phyloP scores from a whole-genome alignment of 805 yeast species.

The Lachancea dasiensis region DNA sequence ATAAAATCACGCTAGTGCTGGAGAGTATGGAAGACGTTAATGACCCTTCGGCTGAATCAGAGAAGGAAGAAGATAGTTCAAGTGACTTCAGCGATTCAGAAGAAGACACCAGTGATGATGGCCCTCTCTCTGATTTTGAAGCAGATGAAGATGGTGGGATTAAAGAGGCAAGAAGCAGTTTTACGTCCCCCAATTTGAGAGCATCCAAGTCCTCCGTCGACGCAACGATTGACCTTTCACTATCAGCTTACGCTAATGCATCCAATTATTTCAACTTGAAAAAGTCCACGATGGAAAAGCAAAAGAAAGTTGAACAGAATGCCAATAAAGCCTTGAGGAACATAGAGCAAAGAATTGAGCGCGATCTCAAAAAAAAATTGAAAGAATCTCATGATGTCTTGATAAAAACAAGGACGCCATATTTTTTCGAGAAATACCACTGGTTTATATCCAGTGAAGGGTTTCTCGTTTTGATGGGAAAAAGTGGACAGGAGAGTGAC shows the following conservation, averaged over 20 bases:
- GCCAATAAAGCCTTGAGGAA: constrained; percentile 73
- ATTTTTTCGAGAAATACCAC: constrained; percentile 88
- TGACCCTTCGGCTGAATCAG: constrained; percentile 1
- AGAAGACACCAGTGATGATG: too few species aligned
- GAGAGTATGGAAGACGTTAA: constrained; percentile 26
- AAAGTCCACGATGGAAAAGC: constrained; percentile 70
- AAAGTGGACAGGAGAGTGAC: constrained; percentile 74
- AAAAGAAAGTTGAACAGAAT: constrained; percentile 70
- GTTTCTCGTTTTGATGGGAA: constrained; percentile 78
- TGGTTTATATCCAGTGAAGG: constrained; percentile 96
- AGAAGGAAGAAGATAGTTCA: too few species aligned
- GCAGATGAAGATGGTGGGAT: constrained; percentile 15
- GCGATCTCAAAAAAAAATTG: constrained; percentile 60
- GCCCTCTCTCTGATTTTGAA: constrained; percentile 18
- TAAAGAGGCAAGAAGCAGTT: background rate
- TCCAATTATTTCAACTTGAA: constrained; percentile 72
- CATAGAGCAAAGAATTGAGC: constrained; percentile 70
- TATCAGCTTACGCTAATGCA: constrained; percentile 87
- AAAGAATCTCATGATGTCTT: constrained; percentile 49
- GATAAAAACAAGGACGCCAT: constrained; percentile 61
- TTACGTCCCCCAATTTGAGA: background rate
- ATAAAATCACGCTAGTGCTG: constrained; percentile 54
- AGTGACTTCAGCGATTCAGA: constrained; percentile 9
- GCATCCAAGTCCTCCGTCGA: constrained; percentile 12
- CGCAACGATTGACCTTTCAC: constrained; percentile 58